Evolutionary conservation across 2,329 filamentous ascomycete species (phyloP), one percentile per base, ranked within the genome.

Genomic region (Calonectria henricotiae): DNA sequence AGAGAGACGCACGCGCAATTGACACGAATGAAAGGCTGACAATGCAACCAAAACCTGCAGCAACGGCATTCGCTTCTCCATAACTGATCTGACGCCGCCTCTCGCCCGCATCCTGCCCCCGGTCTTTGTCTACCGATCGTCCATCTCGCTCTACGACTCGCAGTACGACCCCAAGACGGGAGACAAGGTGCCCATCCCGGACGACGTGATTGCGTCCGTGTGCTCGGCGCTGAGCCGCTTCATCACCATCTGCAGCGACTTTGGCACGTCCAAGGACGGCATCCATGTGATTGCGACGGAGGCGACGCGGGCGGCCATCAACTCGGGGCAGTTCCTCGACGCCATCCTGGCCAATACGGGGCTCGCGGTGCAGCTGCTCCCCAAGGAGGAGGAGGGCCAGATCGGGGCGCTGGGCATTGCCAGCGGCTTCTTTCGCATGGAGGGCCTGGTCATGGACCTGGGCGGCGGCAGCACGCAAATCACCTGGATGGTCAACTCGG

Each of bases 31-130:
- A 76, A 55, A 46, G 4, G 43, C 27, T 12, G 12, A 17, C 15
- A 20, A 32, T 47, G 13, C n/a, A 37, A 58, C 49, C 68, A 76
- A 30, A 30, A 27, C 47, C 9, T 27, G 1, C 32, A 89, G 91
- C 82, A 93, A 94, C 82, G 92, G 92, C 70, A 92, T 94, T 71
- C 90, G 92, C 43, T 92, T 93, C 82, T 93, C 91, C 11, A 91
- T 94, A 69, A 78, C 79, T 23, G 79, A 81, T 60, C 69, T 81
- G 25, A 79, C 79, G 15, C 64, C 88, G 11, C 84, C 85, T 5
- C 89, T 88, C 23, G 85, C 90, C 11, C 89, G 91, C 32, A 88
- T 90, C 60, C 83, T 93, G 66, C 92, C 91, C 2, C 82, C 82
- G 9, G 74, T 83, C 35, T 67, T 80, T 41, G 69, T 78, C 9